These are phyloP conservation scores for Penicillium paradoxum DNA, from an alignment of 495 filamentous ascomycete species.

Conservation along the genomic window DNA sequence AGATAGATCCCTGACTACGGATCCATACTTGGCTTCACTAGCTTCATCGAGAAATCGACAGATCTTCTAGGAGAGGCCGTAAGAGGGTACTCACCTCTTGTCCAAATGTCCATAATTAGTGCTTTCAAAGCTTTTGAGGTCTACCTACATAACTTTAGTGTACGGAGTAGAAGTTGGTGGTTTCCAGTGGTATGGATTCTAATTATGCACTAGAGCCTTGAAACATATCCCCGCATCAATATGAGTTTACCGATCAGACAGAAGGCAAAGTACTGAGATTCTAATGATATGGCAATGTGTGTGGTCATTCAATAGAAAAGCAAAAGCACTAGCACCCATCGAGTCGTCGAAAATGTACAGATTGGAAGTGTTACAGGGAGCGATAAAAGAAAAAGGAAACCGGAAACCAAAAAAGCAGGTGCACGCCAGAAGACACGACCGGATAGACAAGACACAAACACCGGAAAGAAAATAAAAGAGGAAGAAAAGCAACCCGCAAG, in stretches of 20 bases:
- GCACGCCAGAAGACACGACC: conserved; percentile 10
- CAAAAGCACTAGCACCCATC: conserved; percentile 15
- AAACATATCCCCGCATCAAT: neutral
- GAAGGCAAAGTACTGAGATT: neutral
- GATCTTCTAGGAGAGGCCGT: too few relatives aligned
- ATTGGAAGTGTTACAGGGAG: conserved; percentile 21
- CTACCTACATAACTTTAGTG: too few relatives aligned
- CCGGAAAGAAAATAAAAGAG: conserved; percentile 10
- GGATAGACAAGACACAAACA: conserved; percentile 6
- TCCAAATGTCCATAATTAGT: too few relatives aligned
- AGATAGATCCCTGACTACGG: too few relatives aligned
- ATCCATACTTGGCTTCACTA: too few relatives aligned
- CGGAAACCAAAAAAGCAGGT: conserved; percentile 7
- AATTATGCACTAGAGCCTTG: too few relatives aligned
- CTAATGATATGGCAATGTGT: conserved; percentile 10
- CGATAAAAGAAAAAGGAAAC: neutral
- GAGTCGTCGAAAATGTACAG: conserved; percentile 25
- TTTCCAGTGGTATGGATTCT: too few relatives aligned
- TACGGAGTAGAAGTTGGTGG: too few relatives aligned
- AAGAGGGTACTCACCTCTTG: too few relatives aligned
- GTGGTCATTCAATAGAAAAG: conserved; percentile 20
- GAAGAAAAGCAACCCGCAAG: conserved; percentile 10
- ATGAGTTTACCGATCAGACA: neutral
- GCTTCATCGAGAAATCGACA: too few relatives aligned
- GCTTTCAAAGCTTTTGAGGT: too few relatives aligned